Percentiles rank a stretch among this genome's conserved stretches.
Evolutionary conservation across 345 rosid genomes (phyloP).

Genomic region (Crucihimalaya himalaica): DNA sequence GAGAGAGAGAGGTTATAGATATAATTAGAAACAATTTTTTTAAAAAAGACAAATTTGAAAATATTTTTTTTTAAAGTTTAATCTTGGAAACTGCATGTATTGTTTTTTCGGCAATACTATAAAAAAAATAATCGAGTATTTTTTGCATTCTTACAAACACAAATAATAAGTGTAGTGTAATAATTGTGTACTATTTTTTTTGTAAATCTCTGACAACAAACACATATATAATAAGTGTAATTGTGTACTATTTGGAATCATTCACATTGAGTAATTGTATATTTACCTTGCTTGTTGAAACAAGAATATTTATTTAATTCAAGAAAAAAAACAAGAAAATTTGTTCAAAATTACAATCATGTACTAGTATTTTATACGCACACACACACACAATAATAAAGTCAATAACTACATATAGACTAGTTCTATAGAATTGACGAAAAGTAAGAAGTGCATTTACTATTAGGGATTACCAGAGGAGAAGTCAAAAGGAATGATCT

Average conservation of each 20-base stretch:
- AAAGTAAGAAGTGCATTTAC: not conserved
- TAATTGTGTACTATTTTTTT: not conserved
- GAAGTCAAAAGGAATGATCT: constrained; percentile 58
- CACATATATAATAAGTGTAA: not conserved
- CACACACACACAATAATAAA: not conserved
- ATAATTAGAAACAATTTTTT: no score
- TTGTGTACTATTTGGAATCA: not conserved
- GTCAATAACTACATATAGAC: not conserved
- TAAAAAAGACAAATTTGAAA: no score
- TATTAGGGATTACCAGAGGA: constrained; percentile 33
- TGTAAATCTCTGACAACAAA: not conserved
- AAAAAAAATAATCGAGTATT: no score
- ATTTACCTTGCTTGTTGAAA: not conserved
- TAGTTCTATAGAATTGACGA: constrained; percentile 6
- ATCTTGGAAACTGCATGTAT: not conserved
- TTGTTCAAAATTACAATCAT: not conserved
- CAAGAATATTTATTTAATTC: not conserved
- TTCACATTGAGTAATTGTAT: not conserved
- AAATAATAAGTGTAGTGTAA: not conserved
- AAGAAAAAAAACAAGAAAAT: not conserved
- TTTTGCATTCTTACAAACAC: no score
- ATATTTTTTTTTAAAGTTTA: not conserved
- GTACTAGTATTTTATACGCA: not conserved
- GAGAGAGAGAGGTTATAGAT: no score
- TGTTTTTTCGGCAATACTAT: no score